Evolutionary conservation across 768 basidiomycete species (phyloP).

Genomic region (Kwoniella europaea): DNA sequence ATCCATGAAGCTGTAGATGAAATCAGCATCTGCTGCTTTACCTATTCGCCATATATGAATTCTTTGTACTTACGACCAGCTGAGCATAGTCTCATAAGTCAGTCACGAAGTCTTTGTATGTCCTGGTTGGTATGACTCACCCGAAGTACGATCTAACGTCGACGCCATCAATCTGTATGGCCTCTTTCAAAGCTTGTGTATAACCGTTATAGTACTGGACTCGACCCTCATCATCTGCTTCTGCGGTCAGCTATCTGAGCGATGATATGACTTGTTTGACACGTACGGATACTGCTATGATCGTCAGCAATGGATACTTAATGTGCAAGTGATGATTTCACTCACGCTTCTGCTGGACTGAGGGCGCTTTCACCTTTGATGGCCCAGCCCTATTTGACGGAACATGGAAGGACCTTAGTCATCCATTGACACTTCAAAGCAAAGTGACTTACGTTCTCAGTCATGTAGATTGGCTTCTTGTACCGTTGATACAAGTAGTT

Average conservation of each 20-base stretch:
- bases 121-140: constrained; percentile 5
- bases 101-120: neutral
- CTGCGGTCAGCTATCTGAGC: constrained; percentile 12
- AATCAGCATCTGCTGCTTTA: neutral
- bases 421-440: too few relatives aligned
- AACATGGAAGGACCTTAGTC: too few relatives aligned
- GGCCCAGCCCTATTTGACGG: constrained; percentile 7
- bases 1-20: constrained; percentile 30
- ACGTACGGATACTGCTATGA: too few relatives aligned
- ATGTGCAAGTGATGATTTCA: constrained; percentile 1
- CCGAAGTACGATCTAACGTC: constrained; percentile 47
- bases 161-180: constrained; percentile 47
- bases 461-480: constrained; percentile 50
- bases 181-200: constrained; percentile 35
- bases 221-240: constrained; percentile 45
- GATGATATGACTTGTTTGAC: too few relatives aligned
- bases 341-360: constrained; percentile 41
- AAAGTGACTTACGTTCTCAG: constrained; percentile 45
- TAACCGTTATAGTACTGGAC: constrained; percentile 47
- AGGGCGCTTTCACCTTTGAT: constrained; percentile 39
- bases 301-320: constrained; percentile 10
- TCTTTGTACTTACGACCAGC: constrained; percentile 26
- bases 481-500: constrained; percentile 51
- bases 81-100: neutral
- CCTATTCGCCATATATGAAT: neutral